Evolutionary conservation across 306 rosid species (phyloP).

Genomic region (Pyrus communis): DNA sequence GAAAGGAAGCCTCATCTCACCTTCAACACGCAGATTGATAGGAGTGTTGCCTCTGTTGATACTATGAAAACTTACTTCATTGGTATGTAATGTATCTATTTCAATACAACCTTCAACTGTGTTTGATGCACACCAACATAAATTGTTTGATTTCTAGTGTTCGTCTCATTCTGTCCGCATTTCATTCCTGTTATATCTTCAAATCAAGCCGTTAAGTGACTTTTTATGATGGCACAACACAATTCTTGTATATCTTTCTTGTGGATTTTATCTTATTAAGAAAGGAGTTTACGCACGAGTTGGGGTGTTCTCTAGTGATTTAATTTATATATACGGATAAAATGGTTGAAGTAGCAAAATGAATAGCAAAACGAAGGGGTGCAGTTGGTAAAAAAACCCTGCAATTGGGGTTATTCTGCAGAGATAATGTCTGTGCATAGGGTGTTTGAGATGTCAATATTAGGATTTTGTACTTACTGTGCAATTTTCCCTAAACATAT

Average conservation of each 20-base stretch:
- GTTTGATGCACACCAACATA: not conserved
- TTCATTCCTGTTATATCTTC: not conserved
- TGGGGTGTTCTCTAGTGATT: too few relatives aligned
- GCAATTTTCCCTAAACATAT: not conserved
- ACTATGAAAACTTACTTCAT: conserved; percentile 60
- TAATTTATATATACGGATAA: too few relatives aligned
- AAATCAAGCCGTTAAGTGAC: not conserved
- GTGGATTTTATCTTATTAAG: not conserved
- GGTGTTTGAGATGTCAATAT: not conserved
- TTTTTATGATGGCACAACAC: not conserved
- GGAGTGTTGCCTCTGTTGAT: conserved; percentile 66
- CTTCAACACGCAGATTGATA: conserved; percentile 52
- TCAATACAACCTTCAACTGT: not conserved
- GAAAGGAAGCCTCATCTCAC: too few relatives aligned
- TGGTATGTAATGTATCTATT: conserved; percentile 34
- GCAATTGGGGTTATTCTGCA: too few relatives aligned
- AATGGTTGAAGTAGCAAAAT: too few relatives aligned
- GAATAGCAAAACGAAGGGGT: too few relatives aligned
- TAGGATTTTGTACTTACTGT: not conserved
- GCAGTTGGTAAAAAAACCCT: too few relatives aligned
- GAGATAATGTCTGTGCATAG: not conserved
- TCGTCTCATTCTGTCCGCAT: not conserved
- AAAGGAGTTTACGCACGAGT: too few relatives aligned
- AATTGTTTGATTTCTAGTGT: not conserved
- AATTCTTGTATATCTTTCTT: not conserved